Conservation (phyloP, 108 stramenopile genomes). For the Craspedostauros australis region DNA sequence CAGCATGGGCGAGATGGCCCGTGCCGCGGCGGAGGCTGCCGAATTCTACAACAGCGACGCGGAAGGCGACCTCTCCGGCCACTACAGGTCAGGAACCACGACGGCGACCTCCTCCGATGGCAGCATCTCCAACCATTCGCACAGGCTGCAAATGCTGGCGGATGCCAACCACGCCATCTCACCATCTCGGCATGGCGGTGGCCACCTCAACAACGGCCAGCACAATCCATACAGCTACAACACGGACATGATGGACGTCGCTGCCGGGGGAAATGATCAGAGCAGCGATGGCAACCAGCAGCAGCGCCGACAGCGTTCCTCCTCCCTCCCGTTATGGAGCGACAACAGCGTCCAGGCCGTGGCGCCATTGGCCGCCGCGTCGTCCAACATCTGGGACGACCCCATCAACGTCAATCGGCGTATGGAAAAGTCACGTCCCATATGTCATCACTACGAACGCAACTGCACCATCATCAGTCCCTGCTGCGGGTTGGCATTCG, state of each 20-base stretch:
- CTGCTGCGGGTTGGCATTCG: conserved; percentile 78
- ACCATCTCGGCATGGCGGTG: conserved; percentile 2
- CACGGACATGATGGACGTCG: background rate
- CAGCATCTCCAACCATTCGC: no score
- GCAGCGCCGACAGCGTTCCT: conserved; percentile 5
- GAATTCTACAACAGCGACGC: conserved; percentile 6
- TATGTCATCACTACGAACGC: conserved; percentile 65
- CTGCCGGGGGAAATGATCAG: background rate
- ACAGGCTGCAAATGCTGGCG: no score
- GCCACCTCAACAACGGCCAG: background rate
- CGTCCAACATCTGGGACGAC: conserved; percentile 11
- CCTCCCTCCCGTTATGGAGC: conserved; percentile 13
- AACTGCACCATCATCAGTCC: conserved; percentile 75
- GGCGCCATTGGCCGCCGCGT: conserved; percentile 13
- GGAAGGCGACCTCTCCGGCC: conserved; percentile 9
- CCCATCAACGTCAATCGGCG: conserved; percentile 18
- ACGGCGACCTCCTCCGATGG: no score
- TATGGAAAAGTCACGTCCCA: conserved; percentile 40
- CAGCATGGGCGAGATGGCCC: background rate
- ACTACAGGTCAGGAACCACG: background rate
- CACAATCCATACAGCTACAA: background rate
- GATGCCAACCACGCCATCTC: background rate
- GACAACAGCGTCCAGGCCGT: conserved; percentile 5
- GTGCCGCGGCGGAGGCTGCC: conserved; percentile 11
- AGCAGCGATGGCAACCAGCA: background rate